These are phyloP conservation scores for Lentinus tigrinus DNA, from an alignment of 768 basidiomycete genomes.

Conservation along the genomic window DNA sequence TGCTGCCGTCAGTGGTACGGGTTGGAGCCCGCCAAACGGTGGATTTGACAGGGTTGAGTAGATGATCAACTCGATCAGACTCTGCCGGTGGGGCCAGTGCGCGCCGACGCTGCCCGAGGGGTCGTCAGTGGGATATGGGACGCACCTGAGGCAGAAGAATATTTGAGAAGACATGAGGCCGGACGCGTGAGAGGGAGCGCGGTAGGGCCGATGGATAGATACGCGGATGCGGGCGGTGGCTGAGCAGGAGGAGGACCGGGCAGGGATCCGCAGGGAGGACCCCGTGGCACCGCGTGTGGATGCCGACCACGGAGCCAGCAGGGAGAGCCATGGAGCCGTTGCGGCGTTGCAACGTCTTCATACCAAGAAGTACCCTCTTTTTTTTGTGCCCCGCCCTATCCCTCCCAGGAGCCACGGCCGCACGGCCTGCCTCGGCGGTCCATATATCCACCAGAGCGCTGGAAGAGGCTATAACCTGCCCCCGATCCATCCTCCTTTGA, in stretches of 20 bases:
- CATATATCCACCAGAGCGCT: slow-evolving; percentile 11
- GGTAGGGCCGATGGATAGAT: neutral
- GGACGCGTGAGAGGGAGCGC: neutral
- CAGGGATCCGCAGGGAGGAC: slow-evolving; percentile 6
- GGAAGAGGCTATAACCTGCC: slow-evolving; percentile 1
- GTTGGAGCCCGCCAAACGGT: slow-evolving; percentile 10
- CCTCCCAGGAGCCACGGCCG: slow-evolving; percentile 10
- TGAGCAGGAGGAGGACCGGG: neutral
- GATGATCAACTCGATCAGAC: slow-evolving; percentile 9
- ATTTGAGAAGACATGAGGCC: too few species aligned
- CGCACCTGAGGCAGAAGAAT: too few species aligned
- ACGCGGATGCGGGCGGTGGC: neutral
- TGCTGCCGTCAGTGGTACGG: neutral
- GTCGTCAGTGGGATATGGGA: neutral
- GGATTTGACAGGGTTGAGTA: slow-evolving; percentile 3
- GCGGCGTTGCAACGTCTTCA: slow-evolving; percentile 19
- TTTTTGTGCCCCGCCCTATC: slow-evolving; percentile 14
- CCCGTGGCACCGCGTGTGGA: slow-evolving; percentile 15
- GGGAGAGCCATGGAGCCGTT: slow-evolving; percentile 13
- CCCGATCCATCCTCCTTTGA: slow-evolving; percentile 1
- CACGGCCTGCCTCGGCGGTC: slow-evolving; percentile 2
- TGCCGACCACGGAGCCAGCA: slow-evolving; percentile 6
- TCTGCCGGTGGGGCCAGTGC: slow-evolving; percentile 2
- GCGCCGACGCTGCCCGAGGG: neutral
- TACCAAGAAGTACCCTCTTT: slow-evolving; percentile 18